Evolutionary conservation across 2,329 filamentous ascomycete genomes (phyloP), one percentile per base, ranked within the genome.

Genomic region (Dissoconium aciculare): DNA sequence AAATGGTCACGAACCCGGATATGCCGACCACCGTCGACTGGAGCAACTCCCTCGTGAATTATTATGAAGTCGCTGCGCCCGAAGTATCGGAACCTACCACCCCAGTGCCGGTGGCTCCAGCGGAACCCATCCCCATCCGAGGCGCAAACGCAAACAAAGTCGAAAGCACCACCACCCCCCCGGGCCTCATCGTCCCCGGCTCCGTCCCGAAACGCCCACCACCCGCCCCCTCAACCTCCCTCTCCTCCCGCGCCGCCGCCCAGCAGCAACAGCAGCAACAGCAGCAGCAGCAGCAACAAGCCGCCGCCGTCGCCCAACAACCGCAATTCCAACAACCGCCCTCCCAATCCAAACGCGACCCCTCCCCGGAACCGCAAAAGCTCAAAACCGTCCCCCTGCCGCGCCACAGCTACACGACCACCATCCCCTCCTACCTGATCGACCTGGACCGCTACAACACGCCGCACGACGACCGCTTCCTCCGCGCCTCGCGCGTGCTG

Each of bases 21-120:
- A 66, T 94, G 33, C 87, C 89, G 10, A 95, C 89, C 0, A 92
- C 89, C 2, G 89, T 98, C 35, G 89, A 98, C 55, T 94, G 91
- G 54, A 91, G 84, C 41, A 95, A 95, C 60, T 92, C 93, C 52
- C 66, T 98, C 11, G 87, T 98, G 57, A 98, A 98, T 59, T 98
- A 95, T 54, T 82, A 98, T 50, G 89, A 98, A 60, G 80, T 95
- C 39, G 43, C 46, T 23, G 47, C 50, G 11, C 47, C 44, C 17
- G 34, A 45, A 23, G n/a, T n/a, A n/a, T n/a, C n/a, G n/a, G n/a
- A n/a, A n/a, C n/a, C n/a, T n/a, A 42, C 41, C 16, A 24, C 40
- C n/a, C 30, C 34, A 40, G 40, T 48, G 40, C 36, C 39, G 39
- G 39, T 40, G 31, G 43, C 37, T n/a, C 40, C 44, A 11, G 45